Conservation (phyloP, 352 stramenopile species). For the Globisporangium yorkense region DNA sequence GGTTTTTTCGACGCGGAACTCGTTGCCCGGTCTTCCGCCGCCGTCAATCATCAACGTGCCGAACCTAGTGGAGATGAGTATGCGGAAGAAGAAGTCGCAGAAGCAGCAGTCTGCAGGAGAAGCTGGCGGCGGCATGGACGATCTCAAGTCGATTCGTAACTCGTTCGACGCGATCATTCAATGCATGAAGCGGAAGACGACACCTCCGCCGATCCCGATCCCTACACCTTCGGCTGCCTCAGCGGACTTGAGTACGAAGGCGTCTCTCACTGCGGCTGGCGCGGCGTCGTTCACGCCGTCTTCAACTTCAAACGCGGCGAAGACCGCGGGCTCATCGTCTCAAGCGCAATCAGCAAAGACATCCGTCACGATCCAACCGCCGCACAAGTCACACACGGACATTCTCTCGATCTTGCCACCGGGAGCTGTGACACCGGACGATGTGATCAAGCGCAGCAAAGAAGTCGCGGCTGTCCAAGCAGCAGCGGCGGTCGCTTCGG, state of each 20-base stretch:
- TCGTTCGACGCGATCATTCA: slow-evolving; percentile 84
- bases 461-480: slow-evolving; percentile 73
- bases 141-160: slow-evolving; percentile 71
- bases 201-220: slow-evolving; percentile 69
- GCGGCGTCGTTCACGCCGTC: slow-evolving; percentile 11
- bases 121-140: slow-evolving; percentile 27
- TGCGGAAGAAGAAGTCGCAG: slow-evolving; percentile 42
- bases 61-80: slow-evolving; percentile 43
- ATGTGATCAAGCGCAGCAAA: slow-evolving; percentile 87
- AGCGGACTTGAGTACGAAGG: slow-evolving; percentile 13
- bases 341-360: slow-evolving; percentile 13
- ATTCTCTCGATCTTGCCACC: slow-evolving; percentile 60
- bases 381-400: slow-evolving; percentile 79
- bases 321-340: neutral
- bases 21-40: slow-evolving; percentile 53
- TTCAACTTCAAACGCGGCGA: slow-evolving; percentile 10
- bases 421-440: slow-evolving; percentile 50
- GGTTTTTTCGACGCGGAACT: slow-evolving; percentile 42
- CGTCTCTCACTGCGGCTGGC: slow-evolving; percentile 9
- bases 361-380: slow-evolving; percentile 28
- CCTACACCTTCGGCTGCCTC: slow-evolving; percentile 13
- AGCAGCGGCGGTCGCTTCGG: slow-evolving; percentile 53
- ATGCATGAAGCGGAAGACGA: slow-evolving; percentile 81
- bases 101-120: slow-evolving; percentile 22
- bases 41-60: slow-evolving; percentile 50